Evolutionary conservation across 306 rosid genomes (phyloP).

Genomic region (Rubus idaeus): DNA sequence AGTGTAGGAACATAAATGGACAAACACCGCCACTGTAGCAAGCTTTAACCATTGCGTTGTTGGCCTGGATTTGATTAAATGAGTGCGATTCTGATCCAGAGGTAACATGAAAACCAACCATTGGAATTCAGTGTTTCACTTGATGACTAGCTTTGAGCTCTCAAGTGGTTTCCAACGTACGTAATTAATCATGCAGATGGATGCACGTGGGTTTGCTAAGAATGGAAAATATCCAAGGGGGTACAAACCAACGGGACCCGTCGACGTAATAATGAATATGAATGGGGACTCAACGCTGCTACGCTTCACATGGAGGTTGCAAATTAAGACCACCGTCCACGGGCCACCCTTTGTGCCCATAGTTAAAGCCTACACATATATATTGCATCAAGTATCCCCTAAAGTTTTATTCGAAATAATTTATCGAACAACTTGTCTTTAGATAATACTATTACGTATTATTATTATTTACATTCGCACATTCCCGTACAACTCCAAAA

Average conservation of each 20-base stretch:
- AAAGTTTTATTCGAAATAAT: not conserved
- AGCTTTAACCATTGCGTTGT: not conserved
- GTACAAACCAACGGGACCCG: conserved; percentile 8
- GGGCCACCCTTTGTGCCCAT: conserved; percentile 1
- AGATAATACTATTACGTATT: not conserved
- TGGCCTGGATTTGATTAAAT: not conserved
- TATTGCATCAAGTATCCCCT: too few species aligned
- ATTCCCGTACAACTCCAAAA: not conserved
- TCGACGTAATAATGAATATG: conserved; percentile 5
- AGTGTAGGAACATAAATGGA: not conserved
- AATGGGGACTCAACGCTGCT: conserved; percentile 12
- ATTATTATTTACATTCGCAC: not conserved
- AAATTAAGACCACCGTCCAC: not conserved
- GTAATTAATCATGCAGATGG: not conserved
- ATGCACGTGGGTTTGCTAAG: not conserved
- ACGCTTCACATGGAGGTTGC: conserved; percentile 3
- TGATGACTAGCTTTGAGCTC: not conserved
- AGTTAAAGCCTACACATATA: too few species aligned
- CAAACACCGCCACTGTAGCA: not conserved
- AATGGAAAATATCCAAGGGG: not conserved
- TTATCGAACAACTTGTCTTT: not conserved
- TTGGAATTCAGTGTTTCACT: not conserved
- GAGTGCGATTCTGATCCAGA: not conserved
- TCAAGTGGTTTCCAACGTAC: not conserved
- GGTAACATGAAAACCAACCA: not conserved